Conservation (phyloP, 2,329 filamentous ascomycete genomes). For the Didymella pinodella region DNA sequence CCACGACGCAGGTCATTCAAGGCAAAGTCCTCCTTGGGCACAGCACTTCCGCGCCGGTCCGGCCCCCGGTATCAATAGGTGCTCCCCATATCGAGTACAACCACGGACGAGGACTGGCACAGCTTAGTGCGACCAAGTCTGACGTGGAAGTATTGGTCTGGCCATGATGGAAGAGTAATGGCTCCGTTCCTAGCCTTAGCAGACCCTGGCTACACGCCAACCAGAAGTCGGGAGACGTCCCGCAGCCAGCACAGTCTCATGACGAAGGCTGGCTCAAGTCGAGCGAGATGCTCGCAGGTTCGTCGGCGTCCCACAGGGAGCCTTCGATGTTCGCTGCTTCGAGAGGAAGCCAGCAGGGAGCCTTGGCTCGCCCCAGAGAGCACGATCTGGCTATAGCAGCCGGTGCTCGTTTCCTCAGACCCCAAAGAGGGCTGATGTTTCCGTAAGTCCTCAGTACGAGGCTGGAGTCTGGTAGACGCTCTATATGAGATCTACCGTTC, state of each 20-base stretch:
- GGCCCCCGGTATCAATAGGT: slow-evolving; percentile 20
- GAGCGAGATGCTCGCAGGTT: slow-evolving; percentile 16
- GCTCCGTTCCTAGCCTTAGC: neutral
- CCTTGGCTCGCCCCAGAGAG: slow-evolving; percentile 2
- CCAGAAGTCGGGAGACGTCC: slow-evolving; percentile 28
- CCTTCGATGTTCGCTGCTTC: slow-evolving; percentile 7
- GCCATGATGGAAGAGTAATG: slow-evolving; percentile 8
- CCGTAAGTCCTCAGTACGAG: neutral
- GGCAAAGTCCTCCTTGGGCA: slow-evolving; percentile 13
- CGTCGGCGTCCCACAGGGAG: slow-evolving; percentile 4
- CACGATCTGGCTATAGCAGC: slow-evolving; percentile 1
- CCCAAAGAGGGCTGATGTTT: neutral
- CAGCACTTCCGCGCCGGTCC: slow-evolving; percentile 21
- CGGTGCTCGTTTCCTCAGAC: slow-evolving; percentile 4
- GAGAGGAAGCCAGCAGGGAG: slow-evolving; percentile 9
- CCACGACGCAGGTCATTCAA: slow-evolving; percentile 10
- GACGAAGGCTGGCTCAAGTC: slow-evolving; percentile 9
- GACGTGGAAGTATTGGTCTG: slow-evolving; percentile 10
- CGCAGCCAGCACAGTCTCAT: slow-evolving; percentile 14
- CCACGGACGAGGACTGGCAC: slow-evolving; percentile 14
- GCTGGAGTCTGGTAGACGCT: slow-evolving; percentile 3
- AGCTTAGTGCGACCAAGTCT: slow-evolving; percentile 7
- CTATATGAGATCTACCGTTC: neutral
- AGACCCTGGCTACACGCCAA: slow-evolving; percentile 1
- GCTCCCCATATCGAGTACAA: slow-evolving; percentile 9